A percentile compares a stretch with the other conserved stretches of the same genome.
Evolutionary conservation across 208 protist genomes (phyloP).

Genomic region (Leptomonas pyrrhocoris): DNA sequence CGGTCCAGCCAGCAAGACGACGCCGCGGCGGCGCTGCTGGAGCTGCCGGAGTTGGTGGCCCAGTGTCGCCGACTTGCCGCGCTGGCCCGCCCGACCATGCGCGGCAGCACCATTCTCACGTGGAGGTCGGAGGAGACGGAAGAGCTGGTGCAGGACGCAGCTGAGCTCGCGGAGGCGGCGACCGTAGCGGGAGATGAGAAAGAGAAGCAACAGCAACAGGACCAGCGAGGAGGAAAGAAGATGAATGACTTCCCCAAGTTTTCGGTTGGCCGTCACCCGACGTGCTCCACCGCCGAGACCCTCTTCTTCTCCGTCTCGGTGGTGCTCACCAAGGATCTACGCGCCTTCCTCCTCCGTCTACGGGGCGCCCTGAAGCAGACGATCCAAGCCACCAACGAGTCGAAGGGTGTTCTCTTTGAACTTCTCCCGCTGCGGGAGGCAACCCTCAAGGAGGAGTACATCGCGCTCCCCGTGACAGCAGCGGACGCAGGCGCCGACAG

Average conservation of each 20-base stretch:
- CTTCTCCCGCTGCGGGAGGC: conserved; percentile 56
- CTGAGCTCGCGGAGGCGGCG: conserved; percentile 18
- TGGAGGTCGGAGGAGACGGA: conserved; percentile 34
- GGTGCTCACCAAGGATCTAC: conserved; percentile 52
- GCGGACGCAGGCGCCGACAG: conserved; percentile 15
- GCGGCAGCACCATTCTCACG: conserved; percentile 41
- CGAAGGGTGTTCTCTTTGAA: conserved; percentile 35
- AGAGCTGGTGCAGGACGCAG: conserved; percentile 31
- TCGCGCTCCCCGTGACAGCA: conserved; percentile 28
- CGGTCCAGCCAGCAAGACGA: conserved; percentile 24
- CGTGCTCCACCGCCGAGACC: conserved; percentile 69
- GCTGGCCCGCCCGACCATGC: conserved; percentile 36
- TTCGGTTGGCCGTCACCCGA: conserved; percentile 59
- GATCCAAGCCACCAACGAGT: conserved; percentile 39
- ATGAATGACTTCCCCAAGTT: conserved; percentile 2
- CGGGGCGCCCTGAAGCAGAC: conserved; percentile 49
- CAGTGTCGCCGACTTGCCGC: conserved; percentile 43
- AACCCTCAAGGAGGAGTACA: conserved; percentile 76
- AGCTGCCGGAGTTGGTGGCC: conserved; percentile 34
- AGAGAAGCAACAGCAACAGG: background rate
- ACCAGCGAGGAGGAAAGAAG: background rate
- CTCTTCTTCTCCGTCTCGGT: conserved; percentile 63
- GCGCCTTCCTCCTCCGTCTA: conserved; percentile 53
- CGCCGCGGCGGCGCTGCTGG: conserved; percentile 14
- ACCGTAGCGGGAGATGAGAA: background rate